phyloP scores from a whole-genome alignment of 495 filamentous ascomycete species.

The Staphylotrichum longicolle region DNA sequence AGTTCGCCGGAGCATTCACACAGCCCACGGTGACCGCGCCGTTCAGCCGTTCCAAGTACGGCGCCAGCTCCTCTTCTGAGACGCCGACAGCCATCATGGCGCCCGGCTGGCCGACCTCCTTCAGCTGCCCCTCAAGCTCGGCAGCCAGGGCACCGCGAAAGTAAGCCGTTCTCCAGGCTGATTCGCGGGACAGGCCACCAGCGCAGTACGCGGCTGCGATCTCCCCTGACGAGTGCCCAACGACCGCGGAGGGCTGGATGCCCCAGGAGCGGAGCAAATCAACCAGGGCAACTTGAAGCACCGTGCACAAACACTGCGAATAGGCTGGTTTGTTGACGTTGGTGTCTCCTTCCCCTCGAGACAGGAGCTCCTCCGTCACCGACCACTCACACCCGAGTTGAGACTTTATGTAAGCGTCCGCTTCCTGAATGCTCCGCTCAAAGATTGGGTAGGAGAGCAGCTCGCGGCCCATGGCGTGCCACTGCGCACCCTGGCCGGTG shows the following conservation, averaged over 20 bases:
- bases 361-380: constrained; percentile 5
- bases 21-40: constrained; percentile 39
- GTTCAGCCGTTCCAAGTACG: neutral
- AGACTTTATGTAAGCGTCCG: constrained; percentile 22
- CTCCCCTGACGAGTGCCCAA: constrained; percentile 63
- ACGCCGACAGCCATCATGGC: constrained; percentile 41
- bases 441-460: constrained; percentile 33
- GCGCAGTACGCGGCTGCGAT: constrained; percentile 49
- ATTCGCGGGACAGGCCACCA: constrained; percentile 41
- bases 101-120: constrained; percentile 16
- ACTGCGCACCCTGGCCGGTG: constrained; percentile 48
- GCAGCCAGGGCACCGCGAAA: constrained; percentile 35
- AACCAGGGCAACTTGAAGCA: constrained; percentile 52
- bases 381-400: constrained; percentile 2
- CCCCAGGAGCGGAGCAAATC: constrained; percentile 48
- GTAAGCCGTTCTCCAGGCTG: constrained; percentile 49
- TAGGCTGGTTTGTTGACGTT: neutral
- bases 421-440: constrained; percentile 38
- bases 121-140: neutral
- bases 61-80: neutral
- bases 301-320: constrained; percentile 45
- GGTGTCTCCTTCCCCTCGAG: neutral
- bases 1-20: constrained; percentile 47
- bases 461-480: constrained; percentile 48
- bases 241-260: constrained; percentile 46